Conservation (phyloP, 73 alveolate species). For the Loxodes magnus region DNA sequence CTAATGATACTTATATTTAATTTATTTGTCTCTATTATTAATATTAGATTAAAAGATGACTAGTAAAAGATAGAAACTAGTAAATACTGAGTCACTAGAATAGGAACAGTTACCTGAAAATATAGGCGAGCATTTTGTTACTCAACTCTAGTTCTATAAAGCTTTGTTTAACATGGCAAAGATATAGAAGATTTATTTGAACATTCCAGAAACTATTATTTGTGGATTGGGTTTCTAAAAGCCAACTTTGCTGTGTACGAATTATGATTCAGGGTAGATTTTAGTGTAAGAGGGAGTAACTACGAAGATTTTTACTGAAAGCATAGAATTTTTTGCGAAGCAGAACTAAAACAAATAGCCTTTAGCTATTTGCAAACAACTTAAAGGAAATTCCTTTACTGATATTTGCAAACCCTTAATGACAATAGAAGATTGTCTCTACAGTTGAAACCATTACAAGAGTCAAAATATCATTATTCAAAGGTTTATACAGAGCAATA, state of each 20-base stretch:
- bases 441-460: background rate
- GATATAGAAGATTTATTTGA: background rate
- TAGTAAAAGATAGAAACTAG: too few species aligned
- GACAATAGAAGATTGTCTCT: background rate
- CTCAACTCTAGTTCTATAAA: background rate
- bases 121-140: too few species aligned
- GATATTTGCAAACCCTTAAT: background rate
- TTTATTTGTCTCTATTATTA: too few species aligned
- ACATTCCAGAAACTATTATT: conserved; percentile 1
- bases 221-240: conserved; percentile 3
- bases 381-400: background rate
- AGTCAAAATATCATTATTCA: background rate
- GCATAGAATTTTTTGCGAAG: background rate
- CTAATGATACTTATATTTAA: too few species aligned
- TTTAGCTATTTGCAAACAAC: background rate
- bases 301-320: background rate
- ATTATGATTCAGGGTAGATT: background rate
- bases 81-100: too few species aligned
- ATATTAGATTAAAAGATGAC: too few species aligned
- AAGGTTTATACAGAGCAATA: background rate
- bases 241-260: conserved; percentile 3
- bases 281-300: background rate
- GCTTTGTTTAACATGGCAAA: background rate
- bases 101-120: too few species aligned
- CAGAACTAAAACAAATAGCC: background rate